A percentile compares a stretch with the other conserved stretches of the same genome.
Conservation (phyloP, 2,329 filamentous ascomycete species). For the Arthrobotrys sphaeroides region DNA sequence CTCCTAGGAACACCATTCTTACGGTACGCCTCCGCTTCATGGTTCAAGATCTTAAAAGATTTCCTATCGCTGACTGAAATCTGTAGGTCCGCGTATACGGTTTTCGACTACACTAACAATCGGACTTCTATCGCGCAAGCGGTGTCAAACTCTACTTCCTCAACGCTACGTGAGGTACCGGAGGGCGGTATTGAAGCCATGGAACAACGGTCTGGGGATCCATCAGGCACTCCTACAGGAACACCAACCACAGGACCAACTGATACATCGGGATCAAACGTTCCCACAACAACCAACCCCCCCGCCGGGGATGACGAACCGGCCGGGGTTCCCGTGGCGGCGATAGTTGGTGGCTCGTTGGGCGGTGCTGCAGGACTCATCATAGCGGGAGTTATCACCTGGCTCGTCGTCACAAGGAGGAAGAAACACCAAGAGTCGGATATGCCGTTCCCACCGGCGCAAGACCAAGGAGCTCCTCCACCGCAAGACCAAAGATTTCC, state of each 20-base stretch:
- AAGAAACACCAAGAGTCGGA: background rate
- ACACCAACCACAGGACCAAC: background rate
- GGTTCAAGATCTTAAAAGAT: background rate
- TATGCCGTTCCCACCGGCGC: constrained; percentile 27
- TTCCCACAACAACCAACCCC: background rate
- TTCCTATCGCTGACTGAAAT: background rate
- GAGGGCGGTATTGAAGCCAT: constrained; percentile 32
- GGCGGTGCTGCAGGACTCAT: constrained; percentile 17
- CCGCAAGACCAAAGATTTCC: no score
- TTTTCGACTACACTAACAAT: constrained; percentile 51
- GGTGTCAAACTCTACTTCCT: constrained; percentile 33
- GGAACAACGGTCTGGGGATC: constrained; percentile 1
- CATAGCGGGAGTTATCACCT: constrained; percentile 4
- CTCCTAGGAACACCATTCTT: constrained; percentile 42
- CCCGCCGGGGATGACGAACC: background rate
- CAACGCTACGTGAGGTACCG: constrained; percentile 30
- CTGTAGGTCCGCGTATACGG: constrained; percentile 40
- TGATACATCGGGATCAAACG: background rate
- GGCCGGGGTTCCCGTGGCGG: background rate
- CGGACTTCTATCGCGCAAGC: constrained; percentile 34
- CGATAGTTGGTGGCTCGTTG: constrained; percentile 35
- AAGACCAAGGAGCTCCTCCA: background rate
- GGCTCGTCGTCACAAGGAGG: constrained; percentile 2
- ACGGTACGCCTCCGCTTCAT: background rate
- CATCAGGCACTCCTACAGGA: background rate